Percentiles rank a stretch among this genome's conserved stretches.
These are phyloP conservation scores for Plasmodium berghei DNA, from an alignment of 169 alveolate species.

Conservation along the genomic window DNA sequence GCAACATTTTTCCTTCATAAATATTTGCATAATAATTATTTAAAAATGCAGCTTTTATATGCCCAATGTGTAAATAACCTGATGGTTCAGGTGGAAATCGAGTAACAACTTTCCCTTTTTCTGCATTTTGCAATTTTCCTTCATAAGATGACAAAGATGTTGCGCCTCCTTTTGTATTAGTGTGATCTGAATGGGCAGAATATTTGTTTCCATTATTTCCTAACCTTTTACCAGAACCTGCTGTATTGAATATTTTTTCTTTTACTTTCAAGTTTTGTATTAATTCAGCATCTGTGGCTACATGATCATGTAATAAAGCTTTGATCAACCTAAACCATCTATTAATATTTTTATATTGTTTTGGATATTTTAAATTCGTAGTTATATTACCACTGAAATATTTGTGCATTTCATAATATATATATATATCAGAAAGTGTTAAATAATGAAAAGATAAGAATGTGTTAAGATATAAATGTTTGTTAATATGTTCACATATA, in stretches of 20 bases:
- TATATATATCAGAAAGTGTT: constrained; percentile 63
- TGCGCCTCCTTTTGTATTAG: background rate
- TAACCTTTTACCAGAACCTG: background rate
- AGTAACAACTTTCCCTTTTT: constrained; percentile 97
- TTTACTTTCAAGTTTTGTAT: background rate
- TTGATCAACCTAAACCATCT: constrained; percentile 63
- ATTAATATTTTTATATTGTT: constrained; percentile 24
- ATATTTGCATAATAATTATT: constrained; percentile 95
- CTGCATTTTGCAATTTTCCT: constrained; percentile 92
- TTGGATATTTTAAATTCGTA: constrained; percentile 8
- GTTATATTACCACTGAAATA: constrained; percentile 22
- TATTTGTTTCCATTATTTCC: background rate
- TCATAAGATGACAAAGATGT: constrained; percentile 45
- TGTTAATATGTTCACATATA: constrained; percentile 51
- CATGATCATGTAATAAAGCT: background rate
- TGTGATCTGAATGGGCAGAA: background rate
- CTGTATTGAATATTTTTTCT: background rate
- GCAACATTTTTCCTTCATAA: constrained; percentile 96
- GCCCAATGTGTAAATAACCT: constrained; percentile 99
- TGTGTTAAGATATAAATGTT: constrained; percentile 55
- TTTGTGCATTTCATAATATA: constrained; percentile 55
- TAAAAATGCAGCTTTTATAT: constrained; percentile 98
- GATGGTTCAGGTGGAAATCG: constrained; percentile 99
- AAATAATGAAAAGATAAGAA: constrained; percentile 24
- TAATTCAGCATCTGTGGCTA: constrained; percentile 10